A percentile compares a stretch with the other conserved stretches of the same genome.
Conservation (phyloP, 2,329 filamentous ascomycete species). For the Colletotrichum acutatum region DNA sequence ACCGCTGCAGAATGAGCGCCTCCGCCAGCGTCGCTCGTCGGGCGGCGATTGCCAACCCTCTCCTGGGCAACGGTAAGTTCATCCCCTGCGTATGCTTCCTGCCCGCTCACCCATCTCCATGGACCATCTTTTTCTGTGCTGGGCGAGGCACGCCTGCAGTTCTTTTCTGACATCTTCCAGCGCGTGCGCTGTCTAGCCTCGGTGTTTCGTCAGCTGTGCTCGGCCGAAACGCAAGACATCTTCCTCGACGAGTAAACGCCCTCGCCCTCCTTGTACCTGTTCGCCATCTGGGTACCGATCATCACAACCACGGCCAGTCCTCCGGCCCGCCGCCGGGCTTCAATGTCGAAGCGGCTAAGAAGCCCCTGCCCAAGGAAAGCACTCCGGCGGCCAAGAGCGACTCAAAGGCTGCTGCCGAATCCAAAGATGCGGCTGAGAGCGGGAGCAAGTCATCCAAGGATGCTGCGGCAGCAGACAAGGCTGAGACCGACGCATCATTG, state of each 20-base stretch:
- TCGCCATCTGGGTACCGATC: slow-evolving; percentile 68
- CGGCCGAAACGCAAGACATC: slow-evolving; percentile 56
- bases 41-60: slow-evolving; percentile 64
- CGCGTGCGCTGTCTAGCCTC: slow-evolving; percentile 58
- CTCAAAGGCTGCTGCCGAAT: slow-evolving; percentile 44
- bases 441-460: slow-evolving; percentile 44
- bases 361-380: slow-evolving; percentile 74
- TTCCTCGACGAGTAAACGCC: slow-evolving; percentile 59
- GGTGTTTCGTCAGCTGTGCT: slow-evolving; percentile 59
- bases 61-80: slow-evolving; percentile 59
- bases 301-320: slow-evolving; percentile 61
- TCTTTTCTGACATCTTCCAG: slow-evolving; percentile 48
- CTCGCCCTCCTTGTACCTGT: slow-evolving; percentile 68
- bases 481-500: slow-evolving; percentile 58
- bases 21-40: slow-evolving; percentile 66
- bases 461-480: slow-evolving; percentile 43
- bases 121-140: slow-evolving; percentile 5
- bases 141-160: neutral
- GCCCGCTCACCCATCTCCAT: slow-evolving; percentile 10
- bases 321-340: slow-evolving; percentile 87
- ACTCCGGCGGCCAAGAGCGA: slow-evolving; percentile 48
- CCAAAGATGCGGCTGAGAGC: slow-evolving; percentile 19
- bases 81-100: slow-evolving; percentile 22
- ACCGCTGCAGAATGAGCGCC: slow-evolving; percentile 60
- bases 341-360: slow-evolving; percentile 90